Base-by-base conservation (phyloP, 1,284 basidiomycete genomes). In the Lignosus rhinocerotis region DNA sequence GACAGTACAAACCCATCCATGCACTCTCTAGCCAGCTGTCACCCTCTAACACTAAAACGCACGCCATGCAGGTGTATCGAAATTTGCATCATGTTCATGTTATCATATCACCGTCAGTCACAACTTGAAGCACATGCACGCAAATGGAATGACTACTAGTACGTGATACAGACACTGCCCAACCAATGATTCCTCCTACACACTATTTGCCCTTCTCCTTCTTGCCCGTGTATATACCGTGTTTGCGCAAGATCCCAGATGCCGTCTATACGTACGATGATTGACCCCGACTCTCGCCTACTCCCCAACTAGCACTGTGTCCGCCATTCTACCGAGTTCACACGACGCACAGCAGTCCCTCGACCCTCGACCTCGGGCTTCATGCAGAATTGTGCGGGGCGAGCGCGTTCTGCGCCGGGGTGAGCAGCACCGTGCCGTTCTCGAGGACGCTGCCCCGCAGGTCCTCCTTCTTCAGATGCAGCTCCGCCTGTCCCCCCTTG, bases 401-500 rank as follows among this genome's bases (percentile, higher is more conserved):
- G 12, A 61, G 65, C 33, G 70, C 69, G 56, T 71, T 72, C 53
- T 62, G 62, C n/a, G 69, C 60, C 6, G 70, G 69, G 10, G 70
- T 69, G 6, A 64, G 53, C 21, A 72, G 71, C 21, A 77, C 76
- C 38, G 65, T 65, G 10, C 75, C 76, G 53, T 76, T 69, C 21
- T 73, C 69, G 58, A 77, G 63, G 9, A 60, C 58, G 61, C 67
- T 75, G 33, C 75, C 76, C 7, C 59, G 52, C 9, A 64, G 65
- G 33, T 73, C 74, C 56, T 76, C 75, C 71, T 70, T 66, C 55
- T 64, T 65, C 39, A 64, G 45, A 41, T 60, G 56, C 49, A 76
- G 65, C 66, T 75, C 74, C 21, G 75, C 77, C 67, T 78, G 73
- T 7, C 75, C 77, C 49, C 70, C 78, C 62, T 77, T 80, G 48